These are phyloP conservation scores for Colletotrichum falcatum DNA, from an alignment of 2,329 filamentous ascomycete species.

Conservation along the genomic window DNA sequence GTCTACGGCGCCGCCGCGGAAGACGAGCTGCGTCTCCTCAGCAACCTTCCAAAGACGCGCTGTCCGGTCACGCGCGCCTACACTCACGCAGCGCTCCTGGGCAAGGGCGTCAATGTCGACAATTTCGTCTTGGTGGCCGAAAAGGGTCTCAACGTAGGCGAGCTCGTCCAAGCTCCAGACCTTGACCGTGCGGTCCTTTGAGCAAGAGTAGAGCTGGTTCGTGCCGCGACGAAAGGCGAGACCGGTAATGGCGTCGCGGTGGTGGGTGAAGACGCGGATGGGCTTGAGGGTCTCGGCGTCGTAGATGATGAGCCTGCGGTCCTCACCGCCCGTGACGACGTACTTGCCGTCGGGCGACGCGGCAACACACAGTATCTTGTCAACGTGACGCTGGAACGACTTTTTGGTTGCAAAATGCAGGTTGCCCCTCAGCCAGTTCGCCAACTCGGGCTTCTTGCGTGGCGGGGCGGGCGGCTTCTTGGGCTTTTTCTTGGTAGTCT, in stretches of 20 bases:
- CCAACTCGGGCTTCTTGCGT: conserved; percentile 71
- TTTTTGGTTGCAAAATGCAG: conserved; percentile 70
- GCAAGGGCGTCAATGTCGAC: conserved; percentile 85
- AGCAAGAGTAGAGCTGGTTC: conserved; percentile 92
- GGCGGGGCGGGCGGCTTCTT: conserved; percentile 70
- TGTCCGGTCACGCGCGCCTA: conserved; percentile 90
- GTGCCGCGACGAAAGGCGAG: conserved; percentile 88
- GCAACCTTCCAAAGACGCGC: conserved; percentile 96
- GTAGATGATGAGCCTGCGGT: conserved; percentile 89
- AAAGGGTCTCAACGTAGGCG: conserved; percentile 94
- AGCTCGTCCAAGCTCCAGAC: conserved; percentile 94
- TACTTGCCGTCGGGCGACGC: conserved; percentile 91
- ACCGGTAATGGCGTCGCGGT: conserved; percentile 87
- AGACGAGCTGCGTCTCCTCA: conserved; percentile 95
- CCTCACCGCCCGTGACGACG: conserved; percentile 88
- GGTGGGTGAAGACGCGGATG: conserved; percentile 87
- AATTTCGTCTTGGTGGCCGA: conserved; percentile 94
- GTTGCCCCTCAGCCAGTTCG: conserved; percentile 73
- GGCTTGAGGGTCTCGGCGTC: conserved; percentile 83
- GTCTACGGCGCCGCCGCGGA: conserved; percentile 77
- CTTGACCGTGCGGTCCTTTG: conserved; percentile 93
- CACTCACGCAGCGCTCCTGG: conserved; percentile 89
- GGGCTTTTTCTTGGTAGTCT: conserved; percentile 66
- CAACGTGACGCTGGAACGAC: conserved; percentile 81
- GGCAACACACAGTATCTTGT: conserved; percentile 83